phyloP scores from a whole-genome alignment of 73 alveolate species.

The Paramecium octaurelia region DNA sequence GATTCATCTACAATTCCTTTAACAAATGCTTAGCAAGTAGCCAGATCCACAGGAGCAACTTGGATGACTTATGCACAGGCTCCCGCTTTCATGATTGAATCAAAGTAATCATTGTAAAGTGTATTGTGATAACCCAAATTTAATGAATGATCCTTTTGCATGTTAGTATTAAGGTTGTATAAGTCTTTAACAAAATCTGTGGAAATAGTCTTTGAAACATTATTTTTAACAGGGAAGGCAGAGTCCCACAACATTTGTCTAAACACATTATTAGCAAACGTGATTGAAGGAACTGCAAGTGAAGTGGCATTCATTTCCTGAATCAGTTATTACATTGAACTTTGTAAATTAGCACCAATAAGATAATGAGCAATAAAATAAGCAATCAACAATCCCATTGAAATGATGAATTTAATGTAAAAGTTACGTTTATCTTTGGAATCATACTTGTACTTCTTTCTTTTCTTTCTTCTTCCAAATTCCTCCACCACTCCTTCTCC shows the following conservation, averaged over 20 bases:
- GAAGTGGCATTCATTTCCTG: constrained; percentile 56
- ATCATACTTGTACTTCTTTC: constrained; percentile 60
- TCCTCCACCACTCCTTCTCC: constrained; percentile 53
- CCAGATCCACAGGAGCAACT: background rate
- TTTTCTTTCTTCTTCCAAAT: constrained; percentile 61
- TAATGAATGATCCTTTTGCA: constrained; percentile 58
- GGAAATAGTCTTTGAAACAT: background rate
- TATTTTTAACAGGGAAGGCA: background rate
- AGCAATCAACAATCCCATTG: constrained; percentile 6
- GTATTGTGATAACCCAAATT: constrained; percentile 48
- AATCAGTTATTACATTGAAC: background rate
- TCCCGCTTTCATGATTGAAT: constrained; percentile 28
- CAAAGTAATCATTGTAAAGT: constrained; percentile 36
- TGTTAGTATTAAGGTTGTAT: constrained; percentile 48
- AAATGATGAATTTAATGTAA: constrained; percentile 34
- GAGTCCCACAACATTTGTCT: constrained; percentile 35
- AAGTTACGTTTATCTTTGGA: constrained; percentile 55
- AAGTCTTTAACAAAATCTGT: constrained; percentile 1
- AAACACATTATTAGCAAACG: constrained; percentile 57
- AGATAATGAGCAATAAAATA: constrained; percentile 56
- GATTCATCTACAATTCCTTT: constrained; percentile 60
- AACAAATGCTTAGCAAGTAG: constrained; percentile 47
- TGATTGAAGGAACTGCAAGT: constrained; percentile 37
- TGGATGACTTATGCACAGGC: constrained; percentile 36
- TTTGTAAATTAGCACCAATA: constrained; percentile 26